Conservation (phyloP, 257 asterid species). For the Solanum verrucosum region DNA sequence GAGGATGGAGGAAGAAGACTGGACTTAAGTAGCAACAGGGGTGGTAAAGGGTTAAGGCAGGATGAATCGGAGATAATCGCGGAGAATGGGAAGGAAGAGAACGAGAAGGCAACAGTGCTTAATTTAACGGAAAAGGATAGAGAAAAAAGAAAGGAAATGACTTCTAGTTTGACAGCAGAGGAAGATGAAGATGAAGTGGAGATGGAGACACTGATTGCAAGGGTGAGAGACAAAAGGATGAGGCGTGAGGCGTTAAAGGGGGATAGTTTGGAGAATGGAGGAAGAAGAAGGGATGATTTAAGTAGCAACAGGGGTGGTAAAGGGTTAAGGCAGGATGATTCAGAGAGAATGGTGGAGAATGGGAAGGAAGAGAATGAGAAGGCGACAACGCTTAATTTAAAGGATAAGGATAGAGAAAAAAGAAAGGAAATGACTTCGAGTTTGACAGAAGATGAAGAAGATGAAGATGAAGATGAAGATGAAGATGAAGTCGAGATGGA, state of each 20-base stretch:
- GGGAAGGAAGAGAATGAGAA: slow-evolving; percentile 16
- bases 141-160: not conserved
- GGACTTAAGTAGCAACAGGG: not conserved
- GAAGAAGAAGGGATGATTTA: not conserved
- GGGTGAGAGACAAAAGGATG: slow-evolving; percentile 16
- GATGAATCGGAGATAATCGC: slow-evolving; percentile 12
- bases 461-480: not conserved
- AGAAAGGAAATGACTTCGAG: not conserved
- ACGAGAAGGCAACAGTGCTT: not conserved
- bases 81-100: not conserved
- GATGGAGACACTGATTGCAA: not conserved
- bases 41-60: not conserved
- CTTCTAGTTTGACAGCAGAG: not conserved
- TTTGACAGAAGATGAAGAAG: not conserved
- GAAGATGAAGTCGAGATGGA: not conserved
- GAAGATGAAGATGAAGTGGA: slow-evolving; percentile 5
- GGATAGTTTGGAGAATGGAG: not conserved
- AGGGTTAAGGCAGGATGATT: not conserved
- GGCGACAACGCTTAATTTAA: not conserved
- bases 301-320: not conserved
- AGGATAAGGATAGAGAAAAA: slow-evolving; percentile 1
- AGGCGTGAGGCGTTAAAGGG: slow-evolving; percentile 1
- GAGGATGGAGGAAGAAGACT: not conserved
- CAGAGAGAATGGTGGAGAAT: slow-evolving; percentile 14
- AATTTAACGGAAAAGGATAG: not conserved